Base-by-base conservation (phyloP, 2,329 filamentous ascomycete genomes). In the Colletotrichum spinosum region DNA sequence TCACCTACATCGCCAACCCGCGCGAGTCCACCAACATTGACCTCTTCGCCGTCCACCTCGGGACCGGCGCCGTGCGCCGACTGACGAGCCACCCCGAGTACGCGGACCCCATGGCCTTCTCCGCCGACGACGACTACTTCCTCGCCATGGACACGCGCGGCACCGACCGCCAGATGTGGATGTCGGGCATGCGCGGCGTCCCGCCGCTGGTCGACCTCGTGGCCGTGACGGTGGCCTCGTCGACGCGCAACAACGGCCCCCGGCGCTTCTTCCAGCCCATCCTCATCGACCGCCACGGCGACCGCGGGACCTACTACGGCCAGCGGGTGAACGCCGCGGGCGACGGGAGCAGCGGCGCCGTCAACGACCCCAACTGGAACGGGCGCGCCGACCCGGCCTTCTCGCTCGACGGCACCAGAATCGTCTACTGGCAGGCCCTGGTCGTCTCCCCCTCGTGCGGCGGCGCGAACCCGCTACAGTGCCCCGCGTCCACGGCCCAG, bases 311-410 rank as follows among this genome's bases (percentile, higher is more conserved):
- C 0, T 84, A 84, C 68, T 81, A 75, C 60, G 81, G 82, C 3
- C 80, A 81, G 68, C 72, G 73, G 58, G 67, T 83, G 60, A 84
- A 84, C 50, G 75, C 69, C 0, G 79, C 64, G 1, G 76, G 76
- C 2, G 71, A 77, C 17, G 73, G 72, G 3, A 79, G 79, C 1
- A 76, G 70, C 55, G 80, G 79, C 1, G 76, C 70, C 54, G 63
- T 80, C n/a, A 79, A 80, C 57, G 81, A 84, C 57, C 78, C 81
- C 0, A 75, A 81, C 34, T 84, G 83, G 83, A 84, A 84, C 67
- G 82, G 73, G 4, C 70, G 73, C 10, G 83, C 82, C 6, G 82
- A 84, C 68, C 83, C 80, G 2, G 72, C 70, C 1, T 81, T 74
- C 49, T 80, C 78, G 2, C 73, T 68, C 1, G 82, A 84, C 65